These are phyloP conservation scores for Colletotrichum truncatum DNA, from an alignment of 2,329 filamentous ascomycete genomes.

Conservation along the genomic window DNA sequence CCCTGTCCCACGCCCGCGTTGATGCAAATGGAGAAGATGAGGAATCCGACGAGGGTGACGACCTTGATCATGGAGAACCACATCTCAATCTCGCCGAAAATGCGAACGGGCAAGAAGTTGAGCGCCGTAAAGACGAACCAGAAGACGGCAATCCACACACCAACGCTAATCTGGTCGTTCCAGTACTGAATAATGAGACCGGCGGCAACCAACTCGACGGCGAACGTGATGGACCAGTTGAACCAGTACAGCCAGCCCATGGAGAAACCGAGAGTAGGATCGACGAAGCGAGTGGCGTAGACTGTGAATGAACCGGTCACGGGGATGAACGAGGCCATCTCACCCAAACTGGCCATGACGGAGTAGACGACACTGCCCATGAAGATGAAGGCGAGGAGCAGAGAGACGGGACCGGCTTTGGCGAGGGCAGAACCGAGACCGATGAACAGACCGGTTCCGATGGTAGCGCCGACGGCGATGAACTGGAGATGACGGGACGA, in stretches of 20 bases:
- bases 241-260: slow-evolving; percentile 72
- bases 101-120: slow-evolving; percentile 17
- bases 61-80: slow-evolving; percentile 64
- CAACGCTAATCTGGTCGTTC: slow-evolving; percentile 21
- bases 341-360: background rate
- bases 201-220: slow-evolving; percentile 36
- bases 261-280: slow-evolving; percentile 62
- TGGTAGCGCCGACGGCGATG: background rate
- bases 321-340: background rate
- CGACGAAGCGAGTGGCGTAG: slow-evolving; percentile 52
- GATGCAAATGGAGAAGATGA: slow-evolving; percentile 63
- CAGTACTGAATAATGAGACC: slow-evolving; percentile 34
- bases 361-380: background rate
- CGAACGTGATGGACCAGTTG: slow-evolving; percentile 46
- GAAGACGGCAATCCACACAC: slow-evolving; percentile 31
- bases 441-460: background rate
- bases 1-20: slow-evolving; percentile 28
- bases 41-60: slow-evolving; percentile 65
- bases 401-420: background rate
- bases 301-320: too few species aligned
- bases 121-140: slow-evolving; percentile 29
- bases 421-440: background rate
- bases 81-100: slow-evolving; percentile 66
- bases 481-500: background rate
- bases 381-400: background rate